phyloP scores from a whole-genome alignment of 2,329 filamentous ascomycete genomes.

The Aureobasidium leucospermi region DNA sequence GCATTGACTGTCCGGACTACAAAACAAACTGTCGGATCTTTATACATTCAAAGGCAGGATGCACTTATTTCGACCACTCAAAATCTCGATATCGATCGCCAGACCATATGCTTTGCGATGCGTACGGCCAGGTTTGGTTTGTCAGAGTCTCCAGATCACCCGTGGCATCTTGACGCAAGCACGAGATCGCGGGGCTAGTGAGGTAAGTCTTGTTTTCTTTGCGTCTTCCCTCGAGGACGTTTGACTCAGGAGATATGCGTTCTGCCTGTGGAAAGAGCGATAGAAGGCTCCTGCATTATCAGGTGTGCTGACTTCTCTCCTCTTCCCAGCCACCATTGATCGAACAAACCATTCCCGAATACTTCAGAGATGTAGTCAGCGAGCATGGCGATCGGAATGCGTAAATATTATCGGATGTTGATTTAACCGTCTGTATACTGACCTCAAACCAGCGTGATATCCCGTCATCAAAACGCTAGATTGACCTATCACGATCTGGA shows the following conservation, averaged over 20 bases:
- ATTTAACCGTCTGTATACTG: not conserved
- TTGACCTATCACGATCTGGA: constrained; percentile 74
- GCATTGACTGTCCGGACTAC: no score
- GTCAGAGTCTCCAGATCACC: no score
- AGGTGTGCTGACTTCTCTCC: no score
- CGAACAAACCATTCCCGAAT: constrained; percentile 60
- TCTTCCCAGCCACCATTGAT: constrained; percentile 55
- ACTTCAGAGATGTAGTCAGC: constrained; percentile 61
- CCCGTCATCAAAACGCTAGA: constrained; percentile 52
- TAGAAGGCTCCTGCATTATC: no score
- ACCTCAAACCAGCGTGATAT: constrained; percentile 43
- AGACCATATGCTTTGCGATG: not conserved
- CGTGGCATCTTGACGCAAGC: constrained; percentile 11
- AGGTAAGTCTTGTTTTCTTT: not conserved
- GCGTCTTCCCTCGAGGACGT: no score
- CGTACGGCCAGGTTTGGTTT: not conserved
- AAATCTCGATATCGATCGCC: not conserved
- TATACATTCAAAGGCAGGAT: not conserved
- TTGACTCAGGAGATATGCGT: no score
- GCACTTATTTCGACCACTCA: not conserved
- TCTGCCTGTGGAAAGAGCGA: no score
- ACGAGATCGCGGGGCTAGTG: constrained; percentile 7
- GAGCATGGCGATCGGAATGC: constrained; percentile 57
- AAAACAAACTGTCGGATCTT: no score
- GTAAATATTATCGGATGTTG: constrained; percentile 31